These are phyloP conservation scores for Dendrobium huoshanense DNA, from an alignment of 106 monocot species.

Conservation along the genomic window DNA sequence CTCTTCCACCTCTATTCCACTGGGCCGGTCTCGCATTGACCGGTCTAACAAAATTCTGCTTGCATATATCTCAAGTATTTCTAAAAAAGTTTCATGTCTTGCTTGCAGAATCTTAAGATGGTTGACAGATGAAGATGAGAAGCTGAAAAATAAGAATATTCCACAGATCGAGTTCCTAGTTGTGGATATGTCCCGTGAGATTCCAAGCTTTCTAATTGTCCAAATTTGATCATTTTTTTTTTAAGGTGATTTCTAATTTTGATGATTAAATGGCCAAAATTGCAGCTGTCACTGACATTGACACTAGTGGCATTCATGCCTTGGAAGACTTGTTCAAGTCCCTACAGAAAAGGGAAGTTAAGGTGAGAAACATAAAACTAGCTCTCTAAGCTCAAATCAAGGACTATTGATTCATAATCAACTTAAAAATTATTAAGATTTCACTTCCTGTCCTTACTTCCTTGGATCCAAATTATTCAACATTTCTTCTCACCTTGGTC, in stretches of 20 bases:
- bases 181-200: conserved; percentile 80
- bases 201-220: not conserved
- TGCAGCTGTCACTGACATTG: conserved; percentile 72
- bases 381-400: not conserved
- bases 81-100: not conserved
- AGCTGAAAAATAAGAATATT: conserved; percentile 20
- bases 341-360: conserved; percentile 41
- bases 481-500: too few species aligned
- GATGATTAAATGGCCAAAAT: not conserved
- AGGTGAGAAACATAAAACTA: conserved; percentile 28
- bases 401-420: too few species aligned
- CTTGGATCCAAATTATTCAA: too few species aligned
- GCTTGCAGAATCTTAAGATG: conserved; percentile 64
- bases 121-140: conserved; percentile 65
- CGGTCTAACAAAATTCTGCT: too few species aligned
- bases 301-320: conserved; percentile 70
- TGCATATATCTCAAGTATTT: not conserved
- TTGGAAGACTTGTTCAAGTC: conserved; percentile 50
- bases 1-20: too few species aligned
- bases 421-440: too few species aligned
- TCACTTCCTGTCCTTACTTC: too few species aligned
- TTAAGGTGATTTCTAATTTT: not conserved
- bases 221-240: not conserved
- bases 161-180: conserved; percentile 50
- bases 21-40: too few species aligned